phyloP scores from a whole-genome alignment of 768 basidiomycete species.

The Pisolithus tinctorius region DNA sequence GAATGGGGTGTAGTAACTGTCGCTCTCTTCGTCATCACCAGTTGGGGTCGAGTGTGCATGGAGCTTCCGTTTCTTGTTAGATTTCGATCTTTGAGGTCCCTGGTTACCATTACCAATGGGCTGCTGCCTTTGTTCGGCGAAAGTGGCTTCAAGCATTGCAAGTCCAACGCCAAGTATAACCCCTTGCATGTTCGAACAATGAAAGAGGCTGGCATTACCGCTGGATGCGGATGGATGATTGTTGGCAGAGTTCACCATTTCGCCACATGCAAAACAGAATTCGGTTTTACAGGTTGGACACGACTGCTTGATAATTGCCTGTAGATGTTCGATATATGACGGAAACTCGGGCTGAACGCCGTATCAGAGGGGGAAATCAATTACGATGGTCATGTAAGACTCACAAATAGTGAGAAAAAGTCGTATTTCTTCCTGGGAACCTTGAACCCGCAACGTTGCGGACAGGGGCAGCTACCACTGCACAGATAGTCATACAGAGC shows the following conservation, averaged over 20 bases:
- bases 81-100: slow-evolving; percentile 22
- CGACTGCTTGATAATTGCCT: slow-evolving; percentile 45
- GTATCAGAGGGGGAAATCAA: slow-evolving; percentile 6
- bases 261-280: slow-evolving; percentile 75
- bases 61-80: slow-evolving; percentile 37
- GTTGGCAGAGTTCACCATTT: slow-evolving; percentile 44
- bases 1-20: slow-evolving; percentile 35
- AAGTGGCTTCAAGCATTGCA: slow-evolving; percentile 74
- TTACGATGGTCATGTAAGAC: slow-evolving; percentile 20
- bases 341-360: slow-evolving; percentile 59
- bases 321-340: slow-evolving; percentile 60
- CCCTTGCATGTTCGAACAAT: slow-evolving; percentile 87
- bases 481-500: slow-evolving; percentile 71
- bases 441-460: slow-evolving; percentile 63
- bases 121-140: slow-evolving; percentile 46
- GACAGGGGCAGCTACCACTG: slow-evolving; percentile 59
- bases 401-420: slow-evolving; percentile 79
- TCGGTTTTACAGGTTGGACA: slow-evolving; percentile 58
- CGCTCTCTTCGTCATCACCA: slow-evolving; percentile 51
- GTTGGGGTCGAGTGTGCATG: slow-evolving; percentile 22
- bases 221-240: slow-evolving; percentile 36
- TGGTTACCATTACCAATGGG: slow-evolving; percentile 19
- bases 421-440: slow-evolving; percentile 61
- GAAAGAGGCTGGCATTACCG: slow-evolving; percentile 62
- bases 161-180: slow-evolving; percentile 88